A percentile compares a stretch with the other conserved stretches of the same genome.
Conservation (phyloP, 2,329 filamentous ascomycete genomes). For the Xylaria sp. region DNA sequence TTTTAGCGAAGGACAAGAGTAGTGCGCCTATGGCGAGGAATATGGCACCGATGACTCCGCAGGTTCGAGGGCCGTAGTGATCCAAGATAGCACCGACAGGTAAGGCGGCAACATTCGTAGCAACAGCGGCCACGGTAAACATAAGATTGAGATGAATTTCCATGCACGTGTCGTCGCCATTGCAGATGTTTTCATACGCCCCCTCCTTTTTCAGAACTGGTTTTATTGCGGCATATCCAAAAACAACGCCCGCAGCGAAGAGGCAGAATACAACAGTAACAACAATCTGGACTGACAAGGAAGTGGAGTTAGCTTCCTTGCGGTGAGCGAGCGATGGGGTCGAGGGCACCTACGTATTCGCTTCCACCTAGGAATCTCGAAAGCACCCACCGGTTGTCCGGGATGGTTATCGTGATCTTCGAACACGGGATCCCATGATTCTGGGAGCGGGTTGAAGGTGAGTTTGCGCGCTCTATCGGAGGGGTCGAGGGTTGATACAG, state of each 20-base stretch:
- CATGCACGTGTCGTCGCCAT: constrained; percentile 46
- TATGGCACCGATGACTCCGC: constrained; percentile 70
- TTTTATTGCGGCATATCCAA: constrained; percentile 84
- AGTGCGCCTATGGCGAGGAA: constrained; percentile 72
- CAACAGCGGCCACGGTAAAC: constrained; percentile 89
- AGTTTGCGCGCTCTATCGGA: constrained; percentile 54
- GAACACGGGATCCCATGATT: constrained; percentile 51
- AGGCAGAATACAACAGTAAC: constrained; percentile 73
- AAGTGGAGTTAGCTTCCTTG: constrained; percentile 11
- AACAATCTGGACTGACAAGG: constrained; percentile 64
- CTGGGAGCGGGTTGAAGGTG: constrained; percentile 58
- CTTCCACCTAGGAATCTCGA: constrained; percentile 59
- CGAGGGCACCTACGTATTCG: constrained; percentile 48
- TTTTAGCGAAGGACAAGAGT: constrained; percentile 69
- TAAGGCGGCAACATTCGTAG: constrained; percentile 83
- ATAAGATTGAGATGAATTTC: constrained; percentile 79
- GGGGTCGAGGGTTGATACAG: constrained; percentile 44
- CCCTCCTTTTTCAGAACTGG: constrained; percentile 75
- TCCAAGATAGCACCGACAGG: constrained; percentile 86
- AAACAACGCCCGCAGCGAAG: constrained; percentile 77
- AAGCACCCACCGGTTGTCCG: constrained; percentile 53
- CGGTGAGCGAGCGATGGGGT: background rate
- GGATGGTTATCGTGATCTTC: constrained; percentile 42
- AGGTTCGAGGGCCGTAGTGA: constrained; percentile 75
- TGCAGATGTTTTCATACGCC: constrained; percentile 69